Evolutionary conservation across 2,329 filamentous ascomycete species (phyloP).

Genomic region (Microdochium trichocladiopsis): DNA sequence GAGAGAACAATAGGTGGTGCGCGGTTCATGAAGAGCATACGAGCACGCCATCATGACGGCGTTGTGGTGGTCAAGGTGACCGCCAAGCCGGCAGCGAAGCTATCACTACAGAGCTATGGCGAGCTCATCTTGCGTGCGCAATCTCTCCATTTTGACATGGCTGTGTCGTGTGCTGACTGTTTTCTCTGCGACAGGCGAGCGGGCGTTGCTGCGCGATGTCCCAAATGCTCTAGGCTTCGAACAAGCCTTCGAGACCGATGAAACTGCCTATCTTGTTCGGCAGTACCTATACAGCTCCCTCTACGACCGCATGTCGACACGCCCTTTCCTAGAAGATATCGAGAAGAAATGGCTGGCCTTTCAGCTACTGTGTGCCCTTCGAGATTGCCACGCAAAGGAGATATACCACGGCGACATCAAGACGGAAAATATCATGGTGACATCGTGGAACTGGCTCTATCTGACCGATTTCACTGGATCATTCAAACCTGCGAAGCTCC

Average conservation of each 20-base stretch:
- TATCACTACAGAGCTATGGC: conserved; percentile 75
- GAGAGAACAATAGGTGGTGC: conserved; percentile 88
- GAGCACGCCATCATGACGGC: conserved; percentile 83
- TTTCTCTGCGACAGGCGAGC: conserved; percentile 54
- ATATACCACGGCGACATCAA: conserved; percentile 98
- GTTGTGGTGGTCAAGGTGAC: conserved; percentile 91
- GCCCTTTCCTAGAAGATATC: conserved; percentile 93
- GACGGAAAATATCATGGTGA: conserved; percentile 93
- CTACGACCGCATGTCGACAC: conserved; percentile 93
- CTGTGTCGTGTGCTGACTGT: not conserved
- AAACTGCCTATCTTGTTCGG: conserved; percentile 85
- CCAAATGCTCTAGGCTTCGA: conserved; percentile 90
- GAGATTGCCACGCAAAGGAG: conserved; percentile 83
- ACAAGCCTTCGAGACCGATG: conserved; percentile 83
- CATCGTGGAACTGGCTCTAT: conserved; percentile 99
- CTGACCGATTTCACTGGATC: conserved; percentile 94
- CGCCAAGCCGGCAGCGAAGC: conserved; percentile 80
- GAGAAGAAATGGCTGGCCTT: conserved; percentile 99
- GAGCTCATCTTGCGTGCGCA: conserved; percentile 62
- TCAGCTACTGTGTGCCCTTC: conserved; percentile 83
- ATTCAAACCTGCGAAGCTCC: conserved; percentile 89
- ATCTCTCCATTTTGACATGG: too few species aligned
- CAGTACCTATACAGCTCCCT: conserved; percentile 96
- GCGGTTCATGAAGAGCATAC: conserved; percentile 93
- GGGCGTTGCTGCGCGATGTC: conserved; percentile 70